Evolutionary conservation across 345 rosid species (phyloP).

Genomic region (Euphorbia lathyris): DNA sequence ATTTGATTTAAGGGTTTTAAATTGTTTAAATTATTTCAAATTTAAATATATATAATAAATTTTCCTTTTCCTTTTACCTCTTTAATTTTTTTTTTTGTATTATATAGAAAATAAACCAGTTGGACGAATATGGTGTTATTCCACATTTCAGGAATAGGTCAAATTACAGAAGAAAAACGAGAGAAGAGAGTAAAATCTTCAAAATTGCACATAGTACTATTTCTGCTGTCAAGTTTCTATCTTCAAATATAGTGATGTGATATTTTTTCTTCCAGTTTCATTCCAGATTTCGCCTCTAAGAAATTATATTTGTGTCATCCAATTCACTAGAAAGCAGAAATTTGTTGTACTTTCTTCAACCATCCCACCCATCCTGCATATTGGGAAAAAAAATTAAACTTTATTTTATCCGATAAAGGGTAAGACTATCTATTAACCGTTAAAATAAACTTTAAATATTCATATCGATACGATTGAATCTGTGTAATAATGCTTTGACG

Average conservation of each 20-base stretch:
- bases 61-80: too few relatives aligned
- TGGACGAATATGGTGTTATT: not conserved
- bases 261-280: not conserved
- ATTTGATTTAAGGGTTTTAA: too few relatives aligned
- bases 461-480: too few relatives aligned
- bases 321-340: not conserved
- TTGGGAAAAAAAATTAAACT: slow-evolving; percentile 5
- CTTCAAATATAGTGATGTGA: not conserved
- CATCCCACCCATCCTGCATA: not conserved
- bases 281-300: not conserved
- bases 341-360: slow-evolving; percentile 10
- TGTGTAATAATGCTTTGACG: too few relatives aligned
- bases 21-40: too few relatives aligned
- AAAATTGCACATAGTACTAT: not conserved
- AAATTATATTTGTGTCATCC: slow-evolving; percentile 1
- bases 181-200: not conserved
- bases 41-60: too few relatives aligned
- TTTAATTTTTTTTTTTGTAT: not conserved
- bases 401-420: too few relatives aligned
- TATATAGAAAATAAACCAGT: not conserved
- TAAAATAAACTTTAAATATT: too few relatives aligned
- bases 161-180: not conserved
- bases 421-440: too few relatives aligned
- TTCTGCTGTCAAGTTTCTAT: not conserved
- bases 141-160: not conserved